phyloP scores from a whole-genome alignment of 1,284 basidiomycete species.

The Cutaneotrichosporon arboriforme region DNA sequence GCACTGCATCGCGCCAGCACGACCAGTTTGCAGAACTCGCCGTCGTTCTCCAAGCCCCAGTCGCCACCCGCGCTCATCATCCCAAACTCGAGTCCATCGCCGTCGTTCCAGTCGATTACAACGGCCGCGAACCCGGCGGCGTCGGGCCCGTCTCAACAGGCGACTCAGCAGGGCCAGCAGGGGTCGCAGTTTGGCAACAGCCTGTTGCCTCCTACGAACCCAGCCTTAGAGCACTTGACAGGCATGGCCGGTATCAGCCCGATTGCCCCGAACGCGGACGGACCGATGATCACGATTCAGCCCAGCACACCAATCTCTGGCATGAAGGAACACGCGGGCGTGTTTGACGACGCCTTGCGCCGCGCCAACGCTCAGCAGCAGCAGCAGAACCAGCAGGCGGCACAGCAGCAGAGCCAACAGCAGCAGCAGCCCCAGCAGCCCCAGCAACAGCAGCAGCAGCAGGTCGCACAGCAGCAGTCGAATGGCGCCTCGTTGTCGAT shows the following conservation, averaged over 20 bases:
- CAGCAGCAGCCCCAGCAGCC: constrained; percentile 8
- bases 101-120: constrained; percentile 18
- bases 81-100: constrained; percentile 34
- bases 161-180: not conserved
- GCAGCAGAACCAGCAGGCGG: constrained; percentile 22
- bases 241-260: constrained; percentile 47
- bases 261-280: constrained; percentile 43
- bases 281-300: constrained; percentile 49
- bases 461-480: not conserved
- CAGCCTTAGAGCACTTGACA: constrained; percentile 35
- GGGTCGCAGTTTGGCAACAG: constrained; percentile 18
- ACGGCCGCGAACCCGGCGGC: not conserved
- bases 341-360: constrained; percentile 43
- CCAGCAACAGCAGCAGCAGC: constrained; percentile 3
- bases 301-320: constrained; percentile 48
- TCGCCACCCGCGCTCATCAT: constrained; percentile 47
- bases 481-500: not conserved
- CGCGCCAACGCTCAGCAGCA: constrained; percentile 22
- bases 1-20: constrained; percentile 14
- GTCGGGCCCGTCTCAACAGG: too few species aligned
- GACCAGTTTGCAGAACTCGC: constrained; percentile 27
- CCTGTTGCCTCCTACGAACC: constrained; percentile 39
- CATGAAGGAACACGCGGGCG: constrained; percentile 39
- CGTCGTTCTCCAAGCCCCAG: constrained; percentile 42
- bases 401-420: constrained; percentile 22